Conservation (phyloP, 2,329 filamentous ascomycete genomes). For the Proliferodiscus dingleyae region DNA sequence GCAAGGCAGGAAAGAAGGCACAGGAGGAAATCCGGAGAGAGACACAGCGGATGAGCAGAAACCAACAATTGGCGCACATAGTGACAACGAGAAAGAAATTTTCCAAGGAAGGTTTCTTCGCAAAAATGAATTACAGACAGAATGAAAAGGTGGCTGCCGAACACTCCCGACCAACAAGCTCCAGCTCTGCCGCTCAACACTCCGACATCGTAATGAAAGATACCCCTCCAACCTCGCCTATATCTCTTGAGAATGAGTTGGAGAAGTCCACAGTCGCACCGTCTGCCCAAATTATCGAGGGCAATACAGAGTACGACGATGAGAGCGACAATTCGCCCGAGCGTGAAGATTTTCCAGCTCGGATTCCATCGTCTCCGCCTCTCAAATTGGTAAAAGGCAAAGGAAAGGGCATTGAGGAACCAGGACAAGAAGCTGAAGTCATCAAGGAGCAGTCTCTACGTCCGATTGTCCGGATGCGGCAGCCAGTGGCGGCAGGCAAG, state of each 20-base stretch:
- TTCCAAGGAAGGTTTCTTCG: slow-evolving; percentile 74
- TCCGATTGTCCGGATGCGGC: slow-evolving; percentile 35
- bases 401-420: slow-evolving; percentile 45
- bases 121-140: slow-evolving; percentile 71
- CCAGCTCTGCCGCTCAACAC: slow-evolving; percentile 43
- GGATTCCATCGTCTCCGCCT: slow-evolving; percentile 16
- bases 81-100: slow-evolving; percentile 90
- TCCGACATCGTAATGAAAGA: slow-evolving; percentile 51
- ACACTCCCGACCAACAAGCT: slow-evolving; percentile 43
- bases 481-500: slow-evolving; percentile 35
- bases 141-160: slow-evolving; percentile 29
- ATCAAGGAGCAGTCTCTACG: slow-evolving; percentile 20
- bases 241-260: slow-evolving; percentile 26
- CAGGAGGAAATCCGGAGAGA: slow-evolving; percentile 92
- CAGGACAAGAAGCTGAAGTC: slow-evolving; percentile 4
- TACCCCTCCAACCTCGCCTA: slow-evolving; percentile 70
- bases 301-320: slow-evolving; percentile 2
- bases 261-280: slow-evolving; percentile 28
- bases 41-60: slow-evolving; percentile 84
- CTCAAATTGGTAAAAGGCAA: slow-evolving; percentile 52
- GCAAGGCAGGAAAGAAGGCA: slow-evolving; percentile 92
- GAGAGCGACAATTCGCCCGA: too few relatives aligned
- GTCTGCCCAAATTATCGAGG: neutral
- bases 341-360: too few relatives aligned
- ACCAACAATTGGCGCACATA: slow-evolving; percentile 86